Percentiles rank a stretch among this genome's conserved stretches.
phyloP scores from a whole-genome alignment of 495 filamentous ascomycete genomes.

The Penicilliopsis zonata region DNA sequence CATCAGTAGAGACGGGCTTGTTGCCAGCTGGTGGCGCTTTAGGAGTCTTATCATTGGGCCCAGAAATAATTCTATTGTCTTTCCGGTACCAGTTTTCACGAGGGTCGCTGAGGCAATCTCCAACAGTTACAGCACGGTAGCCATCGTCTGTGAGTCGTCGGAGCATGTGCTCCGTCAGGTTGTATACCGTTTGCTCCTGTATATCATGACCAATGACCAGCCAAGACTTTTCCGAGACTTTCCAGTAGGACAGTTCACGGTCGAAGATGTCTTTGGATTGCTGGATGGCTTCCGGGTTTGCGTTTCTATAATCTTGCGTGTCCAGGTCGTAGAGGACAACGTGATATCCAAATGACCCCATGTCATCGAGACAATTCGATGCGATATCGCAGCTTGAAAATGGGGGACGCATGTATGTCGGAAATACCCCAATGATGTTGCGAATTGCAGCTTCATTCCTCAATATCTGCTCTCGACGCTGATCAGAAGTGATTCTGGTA shows the following conservation, averaged over 20 bases:
- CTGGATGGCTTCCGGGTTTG: constrained; percentile 47
- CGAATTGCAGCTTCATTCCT: constrained; percentile 73
- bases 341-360: constrained; percentile 64
- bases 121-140: constrained; percentile 59
- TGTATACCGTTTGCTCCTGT: constrained; percentile 62
- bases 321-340: constrained; percentile 65
- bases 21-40: constrained; percentile 24
- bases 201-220: constrained; percentile 73
- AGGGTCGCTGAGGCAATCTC: constrained; percentile 64
- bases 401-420: constrained; percentile 78
- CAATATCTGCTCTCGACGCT: constrained; percentile 55
- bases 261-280: constrained; percentile 63
- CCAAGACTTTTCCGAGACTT: constrained; percentile 37
- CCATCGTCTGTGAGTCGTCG: constrained; percentile 41
- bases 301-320: constrained; percentile 65
- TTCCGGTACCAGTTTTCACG: constrained; percentile 57
- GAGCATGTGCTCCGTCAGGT: constrained; percentile 66
- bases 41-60: constrained; percentile 6
- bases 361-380: constrained; percentile 43
- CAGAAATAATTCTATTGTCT: constrained; percentile 14
- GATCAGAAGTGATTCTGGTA: constrained; percentile 38
- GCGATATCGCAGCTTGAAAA: constrained; percentile 57
- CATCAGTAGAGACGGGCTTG: constrained; percentile 33
- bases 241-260: constrained; percentile 27
- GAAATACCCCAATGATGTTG: constrained; percentile 69